Conservation (phyloP, 257 asterid genomes). For the Thymus mandschuricus region DNA sequence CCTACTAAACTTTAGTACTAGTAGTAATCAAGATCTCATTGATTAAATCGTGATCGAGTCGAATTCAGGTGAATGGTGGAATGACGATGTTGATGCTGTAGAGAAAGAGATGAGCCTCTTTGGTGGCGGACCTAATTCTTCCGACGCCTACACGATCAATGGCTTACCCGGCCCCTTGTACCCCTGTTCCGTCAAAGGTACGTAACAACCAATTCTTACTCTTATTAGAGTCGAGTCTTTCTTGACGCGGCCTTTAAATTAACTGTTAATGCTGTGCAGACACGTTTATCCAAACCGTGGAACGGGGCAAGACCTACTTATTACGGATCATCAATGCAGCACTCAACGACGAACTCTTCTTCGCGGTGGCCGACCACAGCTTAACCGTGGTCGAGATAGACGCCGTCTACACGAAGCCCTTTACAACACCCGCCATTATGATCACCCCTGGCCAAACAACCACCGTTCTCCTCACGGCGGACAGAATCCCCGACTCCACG, state of each 20-base stretch:
- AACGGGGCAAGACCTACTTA: conserved; percentile 69
- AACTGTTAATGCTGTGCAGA: conserved; percentile 36
- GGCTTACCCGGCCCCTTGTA: conserved; percentile 86
- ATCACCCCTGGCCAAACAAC: conserved; percentile 85
- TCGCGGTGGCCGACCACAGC: conserved; percentile 63
- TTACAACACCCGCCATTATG: conserved; percentile 65
- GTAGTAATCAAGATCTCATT: background rate
- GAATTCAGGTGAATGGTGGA: conserved; percentile 83
- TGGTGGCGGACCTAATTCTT: conserved; percentile 76
- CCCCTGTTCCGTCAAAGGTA: conserved; percentile 69
- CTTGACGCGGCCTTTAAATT: no score
- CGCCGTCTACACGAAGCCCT: conserved; percentile 67
- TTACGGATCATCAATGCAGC: conserved; percentile 82
- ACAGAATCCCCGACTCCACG: conserved; percentile 44
- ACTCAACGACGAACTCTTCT: conserved; percentile 72
- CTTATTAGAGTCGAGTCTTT: no score
- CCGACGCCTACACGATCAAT: conserved; percentile 87
- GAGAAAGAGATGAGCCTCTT: conserved; percentile 56
- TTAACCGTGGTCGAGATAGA: conserved; percentile 81
- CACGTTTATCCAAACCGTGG: conserved; percentile 53
- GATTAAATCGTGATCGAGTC: background rate
- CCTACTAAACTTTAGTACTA: no score
- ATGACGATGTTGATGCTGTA: conserved; percentile 57
- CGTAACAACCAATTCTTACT: background rate
- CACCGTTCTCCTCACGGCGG: conserved; percentile 58